These are phyloP conservation scores for Nemania sp. DNA, from an alignment of 2,329 filamentous ascomycete genomes.

Conservation along the genomic window DNA sequence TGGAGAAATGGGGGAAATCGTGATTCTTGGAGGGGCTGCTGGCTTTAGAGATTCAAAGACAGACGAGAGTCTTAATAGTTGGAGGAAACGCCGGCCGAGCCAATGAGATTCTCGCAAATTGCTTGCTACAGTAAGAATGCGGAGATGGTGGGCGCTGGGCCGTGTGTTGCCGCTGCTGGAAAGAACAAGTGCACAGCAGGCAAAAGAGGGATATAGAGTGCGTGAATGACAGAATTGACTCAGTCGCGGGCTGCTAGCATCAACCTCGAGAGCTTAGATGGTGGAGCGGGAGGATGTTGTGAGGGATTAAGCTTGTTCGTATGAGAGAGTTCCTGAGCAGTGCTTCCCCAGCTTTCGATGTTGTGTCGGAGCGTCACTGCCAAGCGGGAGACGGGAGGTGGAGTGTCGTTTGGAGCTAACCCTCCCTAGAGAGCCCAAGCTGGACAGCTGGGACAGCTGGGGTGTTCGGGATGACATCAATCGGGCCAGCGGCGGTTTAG, in stretches of 20 bases:
- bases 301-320: slow-evolving; percentile 21
- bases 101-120: too few relatives aligned
- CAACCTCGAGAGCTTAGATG: background rate
- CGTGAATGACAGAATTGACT: slow-evolving; percentile 4
- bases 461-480: slow-evolving; percentile 7
- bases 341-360: slow-evolving; percentile 33
- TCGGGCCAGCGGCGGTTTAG: background rate
- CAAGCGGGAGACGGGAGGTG: slow-evolving; percentile 16
- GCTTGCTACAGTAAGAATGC: background rate
- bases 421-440: background rate
- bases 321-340: background rate
- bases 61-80: too few relatives aligned
- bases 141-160: too few relatives aligned
- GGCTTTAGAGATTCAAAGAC: too few relatives aligned
- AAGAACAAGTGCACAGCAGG: background rate
- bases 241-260: background rate
- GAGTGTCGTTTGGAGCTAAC: slow-evolving; percentile 17
- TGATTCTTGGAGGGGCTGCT: too few relatives aligned
- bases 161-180: too few relatives aligned
- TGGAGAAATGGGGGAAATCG: too few relatives aligned
- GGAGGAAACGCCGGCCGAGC: too few relatives aligned
- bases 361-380: slow-evolving; percentile 12
- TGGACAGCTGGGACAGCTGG: background rate
- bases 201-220: background rate
- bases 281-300: slow-evolving; percentile 8